Conservation (phyloP, 306 rosid genomes). For the Inga laurina region DNA sequence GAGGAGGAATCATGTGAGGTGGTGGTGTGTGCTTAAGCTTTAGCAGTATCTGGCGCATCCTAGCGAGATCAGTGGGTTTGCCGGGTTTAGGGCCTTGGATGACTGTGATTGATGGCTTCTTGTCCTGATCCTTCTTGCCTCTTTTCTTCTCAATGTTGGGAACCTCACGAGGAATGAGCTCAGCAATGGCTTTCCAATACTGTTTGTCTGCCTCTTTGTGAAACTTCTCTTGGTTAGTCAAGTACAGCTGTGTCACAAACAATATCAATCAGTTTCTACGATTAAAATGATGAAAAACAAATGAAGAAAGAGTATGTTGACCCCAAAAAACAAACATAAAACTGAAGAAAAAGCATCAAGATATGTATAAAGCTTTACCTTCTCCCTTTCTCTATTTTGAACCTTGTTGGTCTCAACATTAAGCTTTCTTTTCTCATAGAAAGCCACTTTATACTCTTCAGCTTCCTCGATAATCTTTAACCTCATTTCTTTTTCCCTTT, state of each 20-base stretch:
- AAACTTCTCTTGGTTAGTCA: constrained; percentile 91
- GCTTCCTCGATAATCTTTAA: constrained; percentile 92
- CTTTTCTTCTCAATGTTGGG: constrained; percentile 90
- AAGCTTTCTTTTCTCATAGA: constrained; percentile 94
- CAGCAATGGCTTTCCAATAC: constrained; percentile 95
- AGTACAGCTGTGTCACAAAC: constrained; percentile 55
- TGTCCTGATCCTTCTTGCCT: constrained; percentile 96
- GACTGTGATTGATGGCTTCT: constrained; percentile 85
- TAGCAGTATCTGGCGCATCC: constrained; percentile 87
- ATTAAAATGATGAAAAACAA: constrained; percentile 17
- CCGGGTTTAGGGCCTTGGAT: constrained; percentile 99
- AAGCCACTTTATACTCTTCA: constrained; percentile 75
- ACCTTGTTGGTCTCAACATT: constrained; percentile 86
- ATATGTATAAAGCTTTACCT: constrained; percentile 53
- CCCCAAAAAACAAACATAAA: background rate
- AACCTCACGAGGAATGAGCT: constrained; percentile 93
- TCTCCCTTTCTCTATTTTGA: constrained; percentile 91
- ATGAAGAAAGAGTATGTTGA: constrained; percentile 3
- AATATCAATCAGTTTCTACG: constrained; percentile 6
- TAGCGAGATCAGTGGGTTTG: constrained; percentile 91
- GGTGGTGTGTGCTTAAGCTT: constrained; percentile 98
- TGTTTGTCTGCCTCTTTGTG: constrained; percentile 97
- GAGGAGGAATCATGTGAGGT: constrained; percentile 97
- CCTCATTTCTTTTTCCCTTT: constrained; percentile 87
- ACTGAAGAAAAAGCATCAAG: background rate